phyloP scores from a whole-genome alignment of 2,329 filamentous ascomycete genomes.

The Sporothrix protearum region DNA sequence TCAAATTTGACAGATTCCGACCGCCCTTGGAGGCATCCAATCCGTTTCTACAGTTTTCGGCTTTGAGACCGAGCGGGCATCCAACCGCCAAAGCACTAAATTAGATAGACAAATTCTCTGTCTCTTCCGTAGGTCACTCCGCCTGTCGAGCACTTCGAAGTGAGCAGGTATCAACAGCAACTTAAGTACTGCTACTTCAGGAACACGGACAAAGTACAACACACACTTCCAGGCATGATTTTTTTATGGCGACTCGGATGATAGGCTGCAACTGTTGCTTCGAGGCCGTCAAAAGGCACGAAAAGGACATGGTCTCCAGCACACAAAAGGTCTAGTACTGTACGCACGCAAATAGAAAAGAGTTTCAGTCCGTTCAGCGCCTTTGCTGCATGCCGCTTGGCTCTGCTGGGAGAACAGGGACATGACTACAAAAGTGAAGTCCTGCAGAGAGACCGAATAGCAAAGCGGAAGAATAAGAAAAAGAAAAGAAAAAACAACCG shows the following conservation, averaged over 20 bases:
- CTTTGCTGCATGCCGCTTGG: neutral
- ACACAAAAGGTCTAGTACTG: neutral
- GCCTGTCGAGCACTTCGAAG: neutral
- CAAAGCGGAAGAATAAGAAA: neutral
- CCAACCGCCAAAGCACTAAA: neutral
- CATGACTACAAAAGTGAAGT: neutral
- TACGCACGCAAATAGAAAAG: neutral
- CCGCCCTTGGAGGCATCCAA: neutral
- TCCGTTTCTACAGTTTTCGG: neutral
- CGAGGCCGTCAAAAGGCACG: neutral
- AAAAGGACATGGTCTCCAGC: neutral
- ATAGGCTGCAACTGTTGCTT: neutral
- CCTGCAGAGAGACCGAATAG: constrained; percentile 4
- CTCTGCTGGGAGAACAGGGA: neutral
- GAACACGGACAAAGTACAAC: neutral
- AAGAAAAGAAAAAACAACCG: neutral
- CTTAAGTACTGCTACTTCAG: neutral
- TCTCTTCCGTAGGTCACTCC: neutral
- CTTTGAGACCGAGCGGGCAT: neutral
- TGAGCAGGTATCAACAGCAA: neutral
- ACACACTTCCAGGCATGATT: neutral
- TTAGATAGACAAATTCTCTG: neutral
- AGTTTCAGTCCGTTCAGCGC: neutral
- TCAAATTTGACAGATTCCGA: neutral
- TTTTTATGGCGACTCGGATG: neutral